These are phyloP conservation scores for Shiraia bambusicola DNA, from an alignment of 2,329 filamentous ascomycete species.

Conservation along the genomic window DNA sequence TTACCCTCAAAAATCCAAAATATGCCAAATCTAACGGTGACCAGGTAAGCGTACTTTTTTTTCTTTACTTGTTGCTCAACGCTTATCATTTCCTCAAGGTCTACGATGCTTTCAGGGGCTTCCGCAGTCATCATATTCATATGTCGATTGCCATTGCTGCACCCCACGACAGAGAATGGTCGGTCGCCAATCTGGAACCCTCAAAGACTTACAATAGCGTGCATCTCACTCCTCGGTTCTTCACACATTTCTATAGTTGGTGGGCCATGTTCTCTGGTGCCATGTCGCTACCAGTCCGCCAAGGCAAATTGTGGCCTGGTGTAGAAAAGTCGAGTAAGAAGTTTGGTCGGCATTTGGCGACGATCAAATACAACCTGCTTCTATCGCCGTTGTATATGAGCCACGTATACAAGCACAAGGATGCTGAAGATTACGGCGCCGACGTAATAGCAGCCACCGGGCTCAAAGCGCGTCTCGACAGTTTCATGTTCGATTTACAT, in stretches of 20 bases:
- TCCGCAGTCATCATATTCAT: constrained; percentile 95
- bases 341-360: constrained; percentile 94
- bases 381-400: constrained; percentile 91
- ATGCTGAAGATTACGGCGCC: constrained; percentile 80
- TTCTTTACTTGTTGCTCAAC: background rate
- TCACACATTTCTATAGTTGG: constrained; percentile 98
- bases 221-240: constrained; percentile 91
- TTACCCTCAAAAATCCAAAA: constrained; percentile 79
- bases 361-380: constrained; percentile 94
- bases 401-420: constrained; percentile 98
- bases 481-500: constrained; percentile 95
- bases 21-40: constrained; percentile 63
- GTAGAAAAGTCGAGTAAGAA: constrained; percentile 98
- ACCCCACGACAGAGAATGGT: constrained; percentile 84
- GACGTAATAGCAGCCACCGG: constrained; percentile 85
- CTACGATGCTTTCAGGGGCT: constrained; percentile 96
- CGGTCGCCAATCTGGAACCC: constrained; percentile 69
- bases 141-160: constrained; percentile 89
- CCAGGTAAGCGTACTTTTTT: constrained; percentile 30
- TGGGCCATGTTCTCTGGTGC: constrained; percentile 95
- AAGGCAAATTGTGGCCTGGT: constrained; percentile 87
- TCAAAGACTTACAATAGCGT: constrained; percentile 95
- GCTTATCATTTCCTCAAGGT: constrained; percentile 40
- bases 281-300: constrained; percentile 90
- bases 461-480: constrained; percentile 93